Evolutionary conservation across 441 rosid species (phyloP).

Genomic region (Adansonia gregorii): DNA sequence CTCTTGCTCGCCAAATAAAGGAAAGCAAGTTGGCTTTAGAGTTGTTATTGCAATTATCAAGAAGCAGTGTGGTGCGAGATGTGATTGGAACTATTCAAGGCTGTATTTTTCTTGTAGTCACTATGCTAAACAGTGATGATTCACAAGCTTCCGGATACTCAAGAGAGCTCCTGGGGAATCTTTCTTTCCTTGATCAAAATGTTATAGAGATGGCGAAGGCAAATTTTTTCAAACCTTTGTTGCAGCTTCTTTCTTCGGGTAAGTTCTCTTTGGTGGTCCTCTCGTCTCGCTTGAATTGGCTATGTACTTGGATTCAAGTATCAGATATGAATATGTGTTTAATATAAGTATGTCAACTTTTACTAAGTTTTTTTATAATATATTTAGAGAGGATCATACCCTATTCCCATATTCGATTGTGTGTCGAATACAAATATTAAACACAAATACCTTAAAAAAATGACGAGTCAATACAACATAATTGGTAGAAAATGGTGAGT

Average conservation of each 20-base stretch:
- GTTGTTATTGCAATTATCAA: conserved; percentile 40
- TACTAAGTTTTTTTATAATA: neutral
- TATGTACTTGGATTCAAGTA: neutral
- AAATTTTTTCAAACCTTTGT: conserved; percentile 43
- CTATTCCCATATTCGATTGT: neutral
- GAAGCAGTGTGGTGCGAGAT: conserved; percentile 28
- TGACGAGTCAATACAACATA: neutral
- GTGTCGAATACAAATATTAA: neutral
- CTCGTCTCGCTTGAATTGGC: conserved; percentile 6
- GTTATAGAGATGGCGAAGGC: conserved; percentile 49
- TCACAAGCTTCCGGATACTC: conserved; percentile 35
- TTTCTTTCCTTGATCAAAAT: conserved; percentile 41
- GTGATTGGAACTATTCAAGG: conserved; percentile 41
- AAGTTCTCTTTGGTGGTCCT: neutral
- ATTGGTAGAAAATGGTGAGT: neutral
- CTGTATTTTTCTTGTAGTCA: conserved; percentile 41
- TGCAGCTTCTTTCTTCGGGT: conserved; percentile 45
- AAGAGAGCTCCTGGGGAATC: conserved; percentile 38
- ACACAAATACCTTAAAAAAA: too few relatives aligned
- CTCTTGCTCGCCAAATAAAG: conserved; percentile 42
- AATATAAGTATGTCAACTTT: neutral
- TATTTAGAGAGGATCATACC: neutral
- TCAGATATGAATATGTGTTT: neutral
- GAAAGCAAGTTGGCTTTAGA: conserved; percentile 45
- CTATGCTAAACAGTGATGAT: conserved; percentile 35